Conservation (phyloP, 2,329 filamentous ascomycete species). For the Aspergillus aculeatus region DNA sequence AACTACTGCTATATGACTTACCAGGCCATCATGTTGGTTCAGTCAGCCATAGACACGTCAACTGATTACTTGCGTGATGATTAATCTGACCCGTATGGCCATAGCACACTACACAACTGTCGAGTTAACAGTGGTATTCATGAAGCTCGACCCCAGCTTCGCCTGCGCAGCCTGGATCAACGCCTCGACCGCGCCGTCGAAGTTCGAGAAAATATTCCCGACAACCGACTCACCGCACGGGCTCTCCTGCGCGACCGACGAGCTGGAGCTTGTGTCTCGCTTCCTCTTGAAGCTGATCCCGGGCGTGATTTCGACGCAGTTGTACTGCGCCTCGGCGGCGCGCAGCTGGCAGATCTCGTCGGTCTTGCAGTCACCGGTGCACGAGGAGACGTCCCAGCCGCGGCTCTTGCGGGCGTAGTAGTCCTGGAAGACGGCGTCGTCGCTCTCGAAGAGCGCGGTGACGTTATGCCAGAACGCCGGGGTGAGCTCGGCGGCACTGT, state of each 20-base stretch:
- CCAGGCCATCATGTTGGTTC: no score
- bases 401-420: conserved; percentile 52
- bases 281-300: conserved; percentile 36
- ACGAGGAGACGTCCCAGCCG: conserved; percentile 45
- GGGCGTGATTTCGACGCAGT: conserved; percentile 46
- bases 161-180: conserved; percentile 12
- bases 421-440: conserved; percentile 48
- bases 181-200: conserved; percentile 12
- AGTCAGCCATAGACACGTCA: no score
- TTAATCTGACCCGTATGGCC: no score
- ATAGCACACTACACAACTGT: not conserved
- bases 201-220: conserved; percentile 18
- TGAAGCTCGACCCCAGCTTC: conserved; percentile 16
- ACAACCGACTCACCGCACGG: conserved; percentile 19
- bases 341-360: conserved; percentile 47
- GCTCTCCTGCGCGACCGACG: conserved; percentile 1
- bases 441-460: conserved; percentile 50
- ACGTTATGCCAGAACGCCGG: conserved; percentile 60
- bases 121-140: conserved; percentile 13
- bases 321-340: conserved; percentile 51
- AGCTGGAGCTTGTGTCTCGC: conserved; percentile 12
- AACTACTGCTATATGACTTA: no score
- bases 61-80: no score
- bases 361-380: conserved; percentile 45
- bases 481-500: conserved; percentile 52